phyloP scores from a whole-genome alignment of 169 alveolate species.

The Eimeria acervulina region DNA sequence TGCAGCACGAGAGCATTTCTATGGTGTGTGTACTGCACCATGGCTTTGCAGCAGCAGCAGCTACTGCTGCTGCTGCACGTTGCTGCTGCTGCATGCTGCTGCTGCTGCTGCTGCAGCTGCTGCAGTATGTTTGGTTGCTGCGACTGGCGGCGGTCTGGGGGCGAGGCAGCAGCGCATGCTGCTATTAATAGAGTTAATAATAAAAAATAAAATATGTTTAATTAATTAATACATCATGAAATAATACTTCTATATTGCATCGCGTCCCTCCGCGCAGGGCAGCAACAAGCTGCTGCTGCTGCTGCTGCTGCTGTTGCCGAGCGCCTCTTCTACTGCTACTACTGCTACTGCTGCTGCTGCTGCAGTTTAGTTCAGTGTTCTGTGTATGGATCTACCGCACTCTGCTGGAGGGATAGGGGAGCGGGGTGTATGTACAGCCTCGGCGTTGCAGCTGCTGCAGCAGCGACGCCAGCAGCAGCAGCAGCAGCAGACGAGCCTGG shows the following conservation, averaged over 20 bases:
- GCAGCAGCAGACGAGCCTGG: background rate
- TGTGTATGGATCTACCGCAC: background rate
- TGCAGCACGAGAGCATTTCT: too few relatives aligned
- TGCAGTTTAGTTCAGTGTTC: background rate
- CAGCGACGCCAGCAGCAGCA: slow-evolving; percentile 32
- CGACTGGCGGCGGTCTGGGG: too few relatives aligned
- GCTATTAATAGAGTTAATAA: background rate
- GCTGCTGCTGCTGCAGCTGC: too few relatives aligned
- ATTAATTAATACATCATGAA: background rate
- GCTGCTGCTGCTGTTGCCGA: background rate
- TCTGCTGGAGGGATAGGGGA: background rate
- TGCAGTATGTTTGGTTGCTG: too few relatives aligned
- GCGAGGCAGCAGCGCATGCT: too few relatives aligned
- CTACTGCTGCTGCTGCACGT: too few relatives aligned
- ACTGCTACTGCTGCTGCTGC: slow-evolving; percentile 23
- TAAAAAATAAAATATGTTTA: background rate
- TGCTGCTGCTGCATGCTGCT: too few relatives aligned
- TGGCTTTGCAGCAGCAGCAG: too few relatives aligned
- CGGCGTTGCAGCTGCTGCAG: slow-evolving; percentile 10
- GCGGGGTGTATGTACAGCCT: background rate
- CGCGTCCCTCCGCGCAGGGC: too few relatives aligned
- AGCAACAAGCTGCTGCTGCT: background rate
- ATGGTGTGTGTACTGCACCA: too few relatives aligned
- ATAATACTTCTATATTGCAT: too few relatives aligned
- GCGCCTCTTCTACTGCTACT: background rate